phyloP scores from a whole-genome alignment of 2,329 filamentous ascomycete genomes.

The Metarhizium robertsii region DNA sequence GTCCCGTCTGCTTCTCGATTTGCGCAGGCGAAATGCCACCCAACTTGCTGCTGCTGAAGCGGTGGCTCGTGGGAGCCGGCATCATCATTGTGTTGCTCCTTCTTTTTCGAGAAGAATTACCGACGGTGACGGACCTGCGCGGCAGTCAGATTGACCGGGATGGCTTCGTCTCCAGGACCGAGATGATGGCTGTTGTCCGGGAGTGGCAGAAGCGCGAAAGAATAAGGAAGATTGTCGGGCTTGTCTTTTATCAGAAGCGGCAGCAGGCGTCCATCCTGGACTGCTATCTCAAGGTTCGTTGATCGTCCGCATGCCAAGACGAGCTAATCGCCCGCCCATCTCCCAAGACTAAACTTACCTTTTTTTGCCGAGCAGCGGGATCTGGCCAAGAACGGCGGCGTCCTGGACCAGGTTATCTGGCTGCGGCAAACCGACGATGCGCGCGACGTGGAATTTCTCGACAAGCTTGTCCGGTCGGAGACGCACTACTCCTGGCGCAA shows the following conservation, averaged over 20 bases:
- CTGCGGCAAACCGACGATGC: constrained; percentile 30
- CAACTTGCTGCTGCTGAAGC: neutral
- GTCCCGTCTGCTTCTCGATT: constrained; percentile 1
- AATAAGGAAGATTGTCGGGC: constrained; percentile 28
- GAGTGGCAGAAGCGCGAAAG: neutral
- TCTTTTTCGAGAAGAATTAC: neutral
- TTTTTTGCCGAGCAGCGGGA: constrained; percentile 23
- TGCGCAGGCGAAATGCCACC: constrained; percentile 6
- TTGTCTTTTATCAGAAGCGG: constrained; percentile 37
- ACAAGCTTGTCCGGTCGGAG: constrained; percentile 26
- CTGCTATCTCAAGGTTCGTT: constrained; percentile 31
- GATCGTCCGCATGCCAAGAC: neutral
- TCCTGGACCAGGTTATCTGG: constrained; percentile 35
- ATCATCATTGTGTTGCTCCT: neutral
- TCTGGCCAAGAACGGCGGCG: constrained; percentile 32
- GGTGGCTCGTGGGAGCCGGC: neutral
- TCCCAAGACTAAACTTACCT: neutral
- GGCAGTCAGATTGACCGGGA: neutral
- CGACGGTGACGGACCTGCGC: neutral
- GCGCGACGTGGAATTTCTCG: constrained; percentile 29
- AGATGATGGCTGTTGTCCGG: neutral
- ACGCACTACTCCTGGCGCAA: constrained; percentile 26
- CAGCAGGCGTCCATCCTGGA: constrained; percentile 34
- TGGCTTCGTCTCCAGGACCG: neutral
- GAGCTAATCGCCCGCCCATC: neutral